Percentiles rank a stretch among this genome's conserved stretches.
Evolutionary conservation across 352 stramenopile genomes (phyloP).

Genomic region (Globisporangium yorkense): DNA sequence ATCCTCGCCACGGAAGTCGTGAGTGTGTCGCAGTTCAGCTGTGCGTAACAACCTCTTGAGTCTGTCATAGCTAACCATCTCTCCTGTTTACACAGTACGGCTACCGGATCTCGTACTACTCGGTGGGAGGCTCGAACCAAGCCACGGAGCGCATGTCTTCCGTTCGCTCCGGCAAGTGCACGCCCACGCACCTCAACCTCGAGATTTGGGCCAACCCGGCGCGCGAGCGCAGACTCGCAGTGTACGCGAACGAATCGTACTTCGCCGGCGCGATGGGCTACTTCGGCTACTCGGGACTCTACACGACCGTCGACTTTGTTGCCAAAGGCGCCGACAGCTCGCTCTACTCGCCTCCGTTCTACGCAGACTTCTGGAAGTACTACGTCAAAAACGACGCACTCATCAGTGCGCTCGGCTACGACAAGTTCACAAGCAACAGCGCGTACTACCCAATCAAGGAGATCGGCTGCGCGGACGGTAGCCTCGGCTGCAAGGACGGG

Average conservation of each 20-base stretch:
- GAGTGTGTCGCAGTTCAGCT: background rate
- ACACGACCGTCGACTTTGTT: constrained; percentile 38
- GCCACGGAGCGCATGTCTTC: constrained; percentile 30
- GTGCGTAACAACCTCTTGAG: background rate
- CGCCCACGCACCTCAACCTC: constrained; percentile 46
- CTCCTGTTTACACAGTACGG: constrained; percentile 7
- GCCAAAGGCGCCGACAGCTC: constrained; percentile 8
- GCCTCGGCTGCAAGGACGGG: constrained; percentile 34
- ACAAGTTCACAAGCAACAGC: constrained; percentile 18
- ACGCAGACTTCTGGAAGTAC: constrained; percentile 42
- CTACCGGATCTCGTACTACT: constrained; percentile 20
- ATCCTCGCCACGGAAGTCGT: constrained; percentile 19
- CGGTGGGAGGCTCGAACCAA: background rate
- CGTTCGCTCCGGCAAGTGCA: constrained; percentile 25
- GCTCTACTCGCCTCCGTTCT: constrained; percentile 17
- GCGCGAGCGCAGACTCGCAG: constrained; percentile 20
- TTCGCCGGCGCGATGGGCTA: constrained; percentile 28
- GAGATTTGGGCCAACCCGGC: constrained; percentile 40
- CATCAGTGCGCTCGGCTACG: constrained; percentile 23
- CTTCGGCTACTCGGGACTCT: constrained; percentile 35
- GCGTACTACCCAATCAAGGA: constrained; percentile 25
- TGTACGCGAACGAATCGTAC: constrained; percentile 55
- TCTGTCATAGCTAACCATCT: background rate
- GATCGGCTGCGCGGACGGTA: constrained; percentile 25
- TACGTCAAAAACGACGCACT: constrained; percentile 35